A percentile compares a stretch with the other conserved stretches of the same genome.
phyloP scores from a whole-genome alignment of 257 asterid genomes.

The Solanum chmielewskii region DNA sequence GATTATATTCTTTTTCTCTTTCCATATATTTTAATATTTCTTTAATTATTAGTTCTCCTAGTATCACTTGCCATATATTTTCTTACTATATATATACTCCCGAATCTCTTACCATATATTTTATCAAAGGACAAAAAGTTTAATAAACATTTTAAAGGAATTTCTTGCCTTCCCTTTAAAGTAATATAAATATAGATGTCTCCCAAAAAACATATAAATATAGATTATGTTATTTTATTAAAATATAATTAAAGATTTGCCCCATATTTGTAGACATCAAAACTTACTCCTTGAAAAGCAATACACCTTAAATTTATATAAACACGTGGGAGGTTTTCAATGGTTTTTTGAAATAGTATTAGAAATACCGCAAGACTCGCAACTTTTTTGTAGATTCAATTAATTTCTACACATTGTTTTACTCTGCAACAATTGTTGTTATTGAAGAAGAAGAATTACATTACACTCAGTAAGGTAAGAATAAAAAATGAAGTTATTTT shows the following conservation, averaged over 20 bases:
- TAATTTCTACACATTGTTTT: not conserved
- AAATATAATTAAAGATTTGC: not conserved
- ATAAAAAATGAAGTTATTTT: not conserved
- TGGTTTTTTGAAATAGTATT: not conserved
- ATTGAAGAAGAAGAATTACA: not conserved
- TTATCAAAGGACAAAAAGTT: not conserved
- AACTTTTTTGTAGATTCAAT: not conserved
- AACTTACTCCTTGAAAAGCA: not conserved
- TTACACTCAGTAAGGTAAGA: not conserved
- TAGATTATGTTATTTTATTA: not conserved
- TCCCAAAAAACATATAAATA: too few species aligned
- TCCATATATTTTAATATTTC: too few species aligned
- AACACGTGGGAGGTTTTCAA: not conserved
- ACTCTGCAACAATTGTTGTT: not conserved
- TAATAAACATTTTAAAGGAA: not conserved
- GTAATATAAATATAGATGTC: not conserved
- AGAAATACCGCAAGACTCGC: not conserved
- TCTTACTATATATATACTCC: not conserved
- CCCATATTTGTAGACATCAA: not conserved
- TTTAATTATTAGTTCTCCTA: not conserved
- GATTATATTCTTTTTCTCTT: too few species aligned
- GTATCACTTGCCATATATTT: not conserved
- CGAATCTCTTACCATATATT: too few species aligned
- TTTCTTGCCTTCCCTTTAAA: not conserved
- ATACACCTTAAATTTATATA: not conserved